phyloP scores from a whole-genome alignment of 495 filamentous ascomycete species.

The Cryomyces antarcticus region DNA sequence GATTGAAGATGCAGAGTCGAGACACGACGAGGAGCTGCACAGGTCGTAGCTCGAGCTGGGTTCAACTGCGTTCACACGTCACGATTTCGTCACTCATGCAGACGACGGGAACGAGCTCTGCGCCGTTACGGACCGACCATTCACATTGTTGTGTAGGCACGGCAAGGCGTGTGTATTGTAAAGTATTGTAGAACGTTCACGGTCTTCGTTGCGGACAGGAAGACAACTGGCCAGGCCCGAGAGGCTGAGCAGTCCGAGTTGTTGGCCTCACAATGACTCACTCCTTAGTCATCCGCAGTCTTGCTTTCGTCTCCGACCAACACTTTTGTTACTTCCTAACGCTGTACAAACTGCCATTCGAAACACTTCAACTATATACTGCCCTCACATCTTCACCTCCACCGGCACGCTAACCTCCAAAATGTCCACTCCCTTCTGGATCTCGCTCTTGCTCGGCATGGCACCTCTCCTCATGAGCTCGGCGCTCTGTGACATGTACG shows the following conservation, averaged over 20 bases:
- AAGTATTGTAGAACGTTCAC: no score
- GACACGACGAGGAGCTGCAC: neutral
- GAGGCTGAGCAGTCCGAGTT: neutral
- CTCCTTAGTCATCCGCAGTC: neutral
- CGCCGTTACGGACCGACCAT: no score
- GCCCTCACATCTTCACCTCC: conserved; percentile 25
- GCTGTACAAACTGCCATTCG: no score
- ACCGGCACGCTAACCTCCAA: conserved; percentile 35
- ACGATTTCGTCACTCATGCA: no score
- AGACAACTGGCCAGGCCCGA: neutral
- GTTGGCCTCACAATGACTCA: neutral
- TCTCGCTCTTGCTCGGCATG: conserved; percentile 66
- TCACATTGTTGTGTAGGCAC: no score
- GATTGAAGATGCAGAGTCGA: neutral
- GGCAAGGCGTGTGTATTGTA: no score
- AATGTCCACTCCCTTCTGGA: conserved; percentile 55
- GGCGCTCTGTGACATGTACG: conserved; percentile 58
- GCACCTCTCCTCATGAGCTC: conserved; percentile 68
- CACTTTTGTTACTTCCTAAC: neutral
- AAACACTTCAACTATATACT: neutral
- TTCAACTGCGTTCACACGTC: neutral
- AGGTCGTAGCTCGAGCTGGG: neutral
- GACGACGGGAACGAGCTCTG: no score
- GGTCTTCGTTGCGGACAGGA: neutral
- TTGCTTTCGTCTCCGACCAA: neutral